phyloP scores from a whole-genome alignment of 1,139 yeast species.

The Williopsis jadinii region DNA sequence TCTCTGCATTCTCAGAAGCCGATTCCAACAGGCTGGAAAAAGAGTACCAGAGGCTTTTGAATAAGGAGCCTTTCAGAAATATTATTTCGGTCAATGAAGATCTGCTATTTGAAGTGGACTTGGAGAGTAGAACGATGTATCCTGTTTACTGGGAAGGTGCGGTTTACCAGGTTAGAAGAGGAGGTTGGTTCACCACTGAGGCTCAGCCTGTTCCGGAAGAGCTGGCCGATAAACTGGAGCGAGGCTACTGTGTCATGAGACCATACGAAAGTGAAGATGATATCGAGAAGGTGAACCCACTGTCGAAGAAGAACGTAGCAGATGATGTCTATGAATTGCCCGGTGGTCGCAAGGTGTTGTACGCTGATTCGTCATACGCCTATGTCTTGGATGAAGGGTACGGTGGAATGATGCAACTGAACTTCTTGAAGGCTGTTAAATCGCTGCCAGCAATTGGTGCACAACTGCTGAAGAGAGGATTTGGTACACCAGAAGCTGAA shows the following conservation, averaged over 20 bases:
- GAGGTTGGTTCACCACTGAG: slow-evolving; percentile 69
- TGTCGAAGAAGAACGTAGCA: slow-evolving; percentile 3
- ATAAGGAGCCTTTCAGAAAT: slow-evolving; percentile 3
- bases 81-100: slow-evolving; percentile 73
- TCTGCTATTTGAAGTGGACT: slow-evolving; percentile 63
- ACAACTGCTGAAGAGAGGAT: slow-evolving; percentile 7
- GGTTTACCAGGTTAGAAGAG: slow-evolving; percentile 72
- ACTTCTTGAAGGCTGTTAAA: slow-evolving; percentile 11
- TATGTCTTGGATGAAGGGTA: slow-evolving; percentile 29
- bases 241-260: slow-evolving; percentile 32
- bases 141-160: slow-evolving; percentile 95
- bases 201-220: slow-evolving; percentile 51
- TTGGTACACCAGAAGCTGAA: slow-evolving; percentile 3
- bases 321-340: slow-evolving; percentile 19
- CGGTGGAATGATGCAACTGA: slow-evolving; percentile 28
- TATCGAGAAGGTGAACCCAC: slow-evolving; percentile 2
- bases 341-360: slow-evolving; percentile 25
- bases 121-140: slow-evolving; percentile 42
- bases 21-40: slow-evolving; percentile 61
- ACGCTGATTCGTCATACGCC: slow-evolving; percentile 29
- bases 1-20: slow-evolving; percentile 56
- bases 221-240: slow-evolving; percentile 55
- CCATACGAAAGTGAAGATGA: slow-evolving; percentile 12
- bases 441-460: slow-evolving; percentile 13
- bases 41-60: slow-evolving; percentile 29